phyloP scores from a whole-genome alignment of 345 rosid species.

The Melastoma malabathricum region DNA sequence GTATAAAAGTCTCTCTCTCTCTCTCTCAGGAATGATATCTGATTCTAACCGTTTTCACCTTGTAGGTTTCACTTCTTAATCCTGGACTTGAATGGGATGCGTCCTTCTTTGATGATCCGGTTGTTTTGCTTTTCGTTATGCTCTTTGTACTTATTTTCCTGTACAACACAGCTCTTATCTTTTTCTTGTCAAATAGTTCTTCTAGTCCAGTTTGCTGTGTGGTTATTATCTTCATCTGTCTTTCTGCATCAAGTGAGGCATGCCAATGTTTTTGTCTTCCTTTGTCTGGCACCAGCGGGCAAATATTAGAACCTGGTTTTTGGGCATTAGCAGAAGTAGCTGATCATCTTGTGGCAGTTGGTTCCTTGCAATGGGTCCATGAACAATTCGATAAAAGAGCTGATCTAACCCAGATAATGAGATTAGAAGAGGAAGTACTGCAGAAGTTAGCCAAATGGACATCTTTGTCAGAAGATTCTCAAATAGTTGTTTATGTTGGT shows the following conservation, averaged over 20 bases:
- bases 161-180: not conserved
- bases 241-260: too few species aligned
- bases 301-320: conserved; percentile 80
- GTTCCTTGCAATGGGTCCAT: conserved; percentile 70
- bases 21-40: too few species aligned
- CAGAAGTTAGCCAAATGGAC: conserved; percentile 22
- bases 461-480: conserved; percentile 47
- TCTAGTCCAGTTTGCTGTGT: too few species aligned
- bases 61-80: conserved; percentile 65
- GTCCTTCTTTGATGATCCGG: conserved; percentile 95
- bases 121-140: conserved; percentile 36
- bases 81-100: conserved; percentile 91
- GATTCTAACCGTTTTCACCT: not conserved
- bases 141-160: conserved; percentile 11
- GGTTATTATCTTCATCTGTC: too few species aligned
- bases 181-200: too few species aligned
- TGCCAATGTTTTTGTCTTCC: conserved; percentile 18
- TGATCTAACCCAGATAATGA: conserved; percentile 24
- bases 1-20: too few species aligned
- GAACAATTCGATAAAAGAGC: conserved; percentile 48
- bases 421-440: conserved; percentile 32
- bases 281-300: conserved; percentile 74
- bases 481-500: conserved; percentile 75
- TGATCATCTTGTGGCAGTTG: conserved; percentile 78
- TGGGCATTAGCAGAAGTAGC: conserved; percentile 90